Evolutionary conservation across 345 rosid genomes (phyloP).

Genomic region (Erodium maritimum): DNA sequence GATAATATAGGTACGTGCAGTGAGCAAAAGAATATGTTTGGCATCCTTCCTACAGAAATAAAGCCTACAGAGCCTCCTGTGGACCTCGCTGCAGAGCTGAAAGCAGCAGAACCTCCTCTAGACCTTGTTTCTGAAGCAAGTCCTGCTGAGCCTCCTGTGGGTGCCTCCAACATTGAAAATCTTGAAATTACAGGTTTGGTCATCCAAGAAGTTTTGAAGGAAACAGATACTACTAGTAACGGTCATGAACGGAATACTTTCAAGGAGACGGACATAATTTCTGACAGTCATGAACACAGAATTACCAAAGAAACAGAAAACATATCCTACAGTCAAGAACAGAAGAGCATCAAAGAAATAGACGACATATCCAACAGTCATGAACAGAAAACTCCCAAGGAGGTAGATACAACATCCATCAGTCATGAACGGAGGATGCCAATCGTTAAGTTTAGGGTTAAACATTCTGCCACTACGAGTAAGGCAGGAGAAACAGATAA

Average conservation of each 20-base stretch:
- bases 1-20: conserved; percentile 51
- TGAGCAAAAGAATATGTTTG: conserved; percentile 44
- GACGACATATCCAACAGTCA: conserved; percentile 12
- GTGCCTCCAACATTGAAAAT: background rate
- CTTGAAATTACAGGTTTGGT: conserved; percentile 15
- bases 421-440: conserved; percentile 48
- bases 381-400: conserved; percentile 23
- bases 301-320: conserved; percentile 34
- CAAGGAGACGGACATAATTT: conserved; percentile 7
- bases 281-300: conserved; percentile 13
- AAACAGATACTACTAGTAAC: conserved; percentile 8
- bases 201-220: conserved; percentile 29
- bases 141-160: background rate
- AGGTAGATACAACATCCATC: conserved; percentile 37
- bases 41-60: conserved; percentile 30
- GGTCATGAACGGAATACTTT: conserved; percentile 10
- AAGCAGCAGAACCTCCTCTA: background rate
- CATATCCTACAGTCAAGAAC: conserved; percentile 45
- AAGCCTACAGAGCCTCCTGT: conserved; percentile 31
- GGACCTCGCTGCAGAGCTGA: conserved; percentile 10
- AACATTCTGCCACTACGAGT: conserved; percentile 51
- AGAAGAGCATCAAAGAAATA: conserved; percentile 21
- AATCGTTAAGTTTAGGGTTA: conserved; percentile 64
- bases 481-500: conserved; percentile 65
- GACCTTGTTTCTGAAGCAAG: background rate